These are phyloP conservation scores for Aspergillus neoniger DNA, from an alignment of 2,329 filamentous ascomycete species.

Conservation along the genomic window DNA sequence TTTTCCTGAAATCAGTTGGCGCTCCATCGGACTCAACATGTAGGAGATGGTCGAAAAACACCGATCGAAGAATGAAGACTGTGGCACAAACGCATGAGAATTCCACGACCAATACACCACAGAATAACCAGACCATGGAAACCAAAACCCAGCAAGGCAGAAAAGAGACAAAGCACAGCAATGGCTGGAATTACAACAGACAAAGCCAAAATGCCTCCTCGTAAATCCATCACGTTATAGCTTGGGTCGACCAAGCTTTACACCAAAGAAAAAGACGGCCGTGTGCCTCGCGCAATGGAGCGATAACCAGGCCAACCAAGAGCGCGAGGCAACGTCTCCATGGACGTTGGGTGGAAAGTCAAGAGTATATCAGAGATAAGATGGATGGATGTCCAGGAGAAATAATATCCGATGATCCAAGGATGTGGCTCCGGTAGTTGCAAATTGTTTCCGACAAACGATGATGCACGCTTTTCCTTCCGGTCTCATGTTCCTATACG, in stretches of 20 bases:
- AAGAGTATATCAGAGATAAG: conserved; percentile 16
- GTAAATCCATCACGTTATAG: conserved; percentile 23
- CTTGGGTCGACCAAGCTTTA: conserved; percentile 21
- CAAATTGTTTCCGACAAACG: conserved; percentile 19
- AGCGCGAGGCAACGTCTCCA: conserved; percentile 13
- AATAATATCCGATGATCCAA: conserved; percentile 22
- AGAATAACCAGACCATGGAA: conserved; percentile 18
- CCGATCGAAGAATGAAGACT: conserved; percentile 24
- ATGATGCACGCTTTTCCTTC: conserved; percentile 20
- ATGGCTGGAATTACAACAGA: conserved; percentile 23
- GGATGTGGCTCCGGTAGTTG: conserved; percentile 20
- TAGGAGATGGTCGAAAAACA: conserved; percentile 31
- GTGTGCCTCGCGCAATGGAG: conserved; percentile 8
- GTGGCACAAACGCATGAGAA: conserved; percentile 18
- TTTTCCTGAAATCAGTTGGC: conserved; percentile 23
- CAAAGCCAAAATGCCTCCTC: conserved; percentile 34
- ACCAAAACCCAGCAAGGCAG: conserved; percentile 14
- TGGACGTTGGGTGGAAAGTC: conserved; percentile 13
- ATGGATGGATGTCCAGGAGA: conserved; percentile 21
- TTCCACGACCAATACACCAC: conserved; percentile 23
- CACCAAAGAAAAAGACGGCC: conserved; percentile 21
- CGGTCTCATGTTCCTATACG: conserved; percentile 20
- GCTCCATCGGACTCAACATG: conserved; percentile 28
- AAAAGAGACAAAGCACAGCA: conserved; percentile 22
- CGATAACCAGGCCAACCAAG: conserved; percentile 15